Conservation (phyloP, 495 filamentous ascomycete genomes). For the Trichoderma reesei region DNA sequence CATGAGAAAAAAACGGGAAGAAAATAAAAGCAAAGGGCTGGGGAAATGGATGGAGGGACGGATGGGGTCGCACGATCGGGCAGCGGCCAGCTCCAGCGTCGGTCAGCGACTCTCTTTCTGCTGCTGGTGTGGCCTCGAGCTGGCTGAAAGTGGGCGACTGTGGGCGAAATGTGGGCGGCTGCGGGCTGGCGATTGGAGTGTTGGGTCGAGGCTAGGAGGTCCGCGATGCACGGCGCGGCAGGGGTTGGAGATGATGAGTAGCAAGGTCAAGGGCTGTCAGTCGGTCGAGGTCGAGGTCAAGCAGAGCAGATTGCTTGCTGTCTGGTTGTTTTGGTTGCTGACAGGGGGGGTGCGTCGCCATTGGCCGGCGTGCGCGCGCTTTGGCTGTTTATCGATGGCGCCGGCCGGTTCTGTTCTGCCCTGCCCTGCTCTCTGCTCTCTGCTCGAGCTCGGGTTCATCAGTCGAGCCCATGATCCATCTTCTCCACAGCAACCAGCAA, state of each 20-base stretch:
- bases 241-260: not conserved
- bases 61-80: constrained; percentile 7
- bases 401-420: not conserved
- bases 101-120: too few species aligned
- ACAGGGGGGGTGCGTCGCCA: too few species aligned
- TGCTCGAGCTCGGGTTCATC: too few species aligned
- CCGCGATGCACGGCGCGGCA: not conserved
- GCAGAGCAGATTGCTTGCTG: too few species aligned
- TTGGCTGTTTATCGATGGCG: not conserved
- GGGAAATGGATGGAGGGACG: not conserved
- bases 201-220: not conserved
- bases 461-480: too few species aligned
- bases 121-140: too few species aligned
- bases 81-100: too few species aligned
- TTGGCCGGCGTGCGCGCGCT: not conserved
- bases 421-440: too few species aligned
- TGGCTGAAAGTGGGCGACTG: constrained; percentile 2
- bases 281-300: too few species aligned
- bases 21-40: not conserved
- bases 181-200: not conserved
- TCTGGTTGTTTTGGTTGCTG: too few species aligned
- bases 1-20: too few species aligned
- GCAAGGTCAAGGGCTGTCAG: too few species aligned
- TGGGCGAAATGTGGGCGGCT: not conserved
- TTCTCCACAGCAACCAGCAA: constrained; percentile 1